A percentile compares a stretch with the other conserved stretches of the same genome.
Evolutionary conservation across 768 basidiomycete genomes (phyloP).

Genomic region (Calocera viscosa): DNA sequence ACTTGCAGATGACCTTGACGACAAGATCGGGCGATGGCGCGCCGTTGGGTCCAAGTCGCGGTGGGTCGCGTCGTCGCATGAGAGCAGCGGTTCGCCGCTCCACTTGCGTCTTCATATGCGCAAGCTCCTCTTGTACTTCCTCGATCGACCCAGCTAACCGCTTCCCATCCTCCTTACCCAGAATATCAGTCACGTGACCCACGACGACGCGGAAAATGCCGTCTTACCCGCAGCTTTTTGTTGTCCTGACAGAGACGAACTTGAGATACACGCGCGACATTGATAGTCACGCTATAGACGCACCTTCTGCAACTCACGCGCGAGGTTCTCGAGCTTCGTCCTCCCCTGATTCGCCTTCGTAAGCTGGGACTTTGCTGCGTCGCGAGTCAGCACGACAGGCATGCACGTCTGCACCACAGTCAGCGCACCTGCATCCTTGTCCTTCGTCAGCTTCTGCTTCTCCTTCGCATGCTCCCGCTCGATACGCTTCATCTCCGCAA

Average conservation of each 20-base stretch:
- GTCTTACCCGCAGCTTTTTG: constrained; percentile 62
- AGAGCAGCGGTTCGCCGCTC: constrained; percentile 39
- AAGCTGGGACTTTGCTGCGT: constrained; percentile 62
- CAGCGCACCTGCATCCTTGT: constrained; percentile 69
- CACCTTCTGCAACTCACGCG: constrained; percentile 81
- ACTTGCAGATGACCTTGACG: constrained; percentile 77
- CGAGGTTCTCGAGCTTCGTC: constrained; percentile 80
- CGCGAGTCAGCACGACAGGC: not conserved
- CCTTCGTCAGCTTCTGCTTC: constrained; percentile 80
- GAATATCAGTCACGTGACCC: constrained; percentile 18
- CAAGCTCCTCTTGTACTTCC: constrained; percentile 73
- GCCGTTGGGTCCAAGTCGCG: constrained; percentile 20
- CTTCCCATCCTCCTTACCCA: constrained; percentile 66
- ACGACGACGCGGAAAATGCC: constrained; percentile 13
- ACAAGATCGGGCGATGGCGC: constrained; percentile 82
- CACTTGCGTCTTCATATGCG: constrained; percentile 72
- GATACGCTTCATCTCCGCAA: constrained; percentile 73
- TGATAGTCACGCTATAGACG: constrained; percentile 5
- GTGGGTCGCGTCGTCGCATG: not conserved
- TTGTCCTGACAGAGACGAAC: constrained; percentile 48
- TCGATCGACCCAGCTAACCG: constrained; percentile 67
- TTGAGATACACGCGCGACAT: not conserved
- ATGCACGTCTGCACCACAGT: constrained; percentile 9
- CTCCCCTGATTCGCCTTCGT: constrained; percentile 83
- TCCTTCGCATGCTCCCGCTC: constrained; percentile 85